A percentile compares a stretch with the other conserved stretches of the same genome.
Evolutionary conservation across 257 asterid species (phyloP).

Genomic region (Cinchona pubescens): DNA sequence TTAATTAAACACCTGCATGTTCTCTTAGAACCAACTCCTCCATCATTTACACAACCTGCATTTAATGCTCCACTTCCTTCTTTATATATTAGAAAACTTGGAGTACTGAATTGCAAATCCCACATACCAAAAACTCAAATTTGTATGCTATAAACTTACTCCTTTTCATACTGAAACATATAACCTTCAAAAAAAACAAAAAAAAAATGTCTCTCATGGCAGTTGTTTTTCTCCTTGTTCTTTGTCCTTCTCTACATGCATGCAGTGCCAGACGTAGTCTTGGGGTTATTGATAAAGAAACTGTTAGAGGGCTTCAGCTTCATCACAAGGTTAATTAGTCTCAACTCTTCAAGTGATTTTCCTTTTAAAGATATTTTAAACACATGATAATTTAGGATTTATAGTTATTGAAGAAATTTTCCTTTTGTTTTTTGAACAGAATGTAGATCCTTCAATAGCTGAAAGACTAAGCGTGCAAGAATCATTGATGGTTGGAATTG

Average conservation of each 20-base stretch:
- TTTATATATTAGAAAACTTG: slow-evolving; percentile 22
- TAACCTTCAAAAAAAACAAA: no score
- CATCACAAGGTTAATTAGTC: slow-evolving; percentile 37
- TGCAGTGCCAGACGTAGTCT: slow-evolving; percentile 47
- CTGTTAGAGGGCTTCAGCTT: slow-evolving; percentile 16
- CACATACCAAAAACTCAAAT: slow-evolving; percentile 13
- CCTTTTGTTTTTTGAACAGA: slow-evolving; percentile 25
- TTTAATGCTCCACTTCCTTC: slow-evolving; percentile 45
- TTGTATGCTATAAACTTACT: not conserved
- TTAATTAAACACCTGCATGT: slow-evolving; percentile 62
- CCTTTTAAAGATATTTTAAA: no score
- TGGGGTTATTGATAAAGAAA: slow-evolving; percentile 17
- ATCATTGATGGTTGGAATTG: not conserved
- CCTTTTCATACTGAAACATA: not conserved
- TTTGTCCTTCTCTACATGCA: slow-evolving; percentile 52
- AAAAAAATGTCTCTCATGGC: slow-evolving; percentile 35
- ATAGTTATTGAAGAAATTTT: not conserved
- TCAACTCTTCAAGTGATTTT: no score
- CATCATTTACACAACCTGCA: slow-evolving; percentile 46
- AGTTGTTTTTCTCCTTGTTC: slow-evolving; percentile 32
- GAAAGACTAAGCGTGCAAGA: slow-evolving; percentile 1
- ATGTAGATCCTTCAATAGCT: slow-evolving; percentile 3
- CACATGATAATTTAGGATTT: not conserved
- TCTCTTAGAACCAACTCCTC: slow-evolving; percentile 35
- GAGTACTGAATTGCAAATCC: not conserved